Evolutionary conservation across 345 rosid genomes (phyloP), one percentile per base, ranked within the genome.

Genomic region (Populus tremula): DNA sequence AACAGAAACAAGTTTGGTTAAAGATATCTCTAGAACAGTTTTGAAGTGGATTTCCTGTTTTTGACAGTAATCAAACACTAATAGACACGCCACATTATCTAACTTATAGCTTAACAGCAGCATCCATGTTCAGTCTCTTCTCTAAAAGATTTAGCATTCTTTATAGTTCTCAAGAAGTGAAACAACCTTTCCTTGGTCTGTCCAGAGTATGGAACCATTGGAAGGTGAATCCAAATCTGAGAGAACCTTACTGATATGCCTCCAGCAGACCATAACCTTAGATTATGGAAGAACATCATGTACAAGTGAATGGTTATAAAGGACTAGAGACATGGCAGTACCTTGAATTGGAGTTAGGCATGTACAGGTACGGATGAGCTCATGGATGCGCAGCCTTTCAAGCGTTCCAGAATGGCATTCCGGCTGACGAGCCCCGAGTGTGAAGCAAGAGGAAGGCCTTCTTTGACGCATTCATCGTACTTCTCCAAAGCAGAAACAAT

Each of bases 391-490:
- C 98, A 93, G 68, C 91, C 90, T 78, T 88, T 92, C 80, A 96
- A 84, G 59, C 92, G 93, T 75, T 92, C 89, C 36, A 95, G 75
- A 77, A 95, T 89, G 54, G 69, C 87, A 21, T 88, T 96, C 73
- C 90, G 84, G 81, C 83, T 88, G 1, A 86, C 90, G 23, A 93
- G 88, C 50, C 91, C 86, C 38, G 92, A 88, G 82, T 91, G 96
- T 68, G 90, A 90, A 49, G 90, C 89, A 23, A 93, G 87, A 50
- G 99, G 98, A 69, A 93, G 88, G 8, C 99, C 99, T 76, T 90
- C 98, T 88, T 91, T 92, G 18, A 90, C 90, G 71, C 98, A 91
- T 67, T 89, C 96, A 18, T 96, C 97, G 63, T 88, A 91, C 84
- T 89, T 92, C 88, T 93, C 98, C 66, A 93, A 76, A 4, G 89